Conservation (phyloP, 495 filamentous ascomycete species). For the Annulohypoxylon moriforme region DNA sequence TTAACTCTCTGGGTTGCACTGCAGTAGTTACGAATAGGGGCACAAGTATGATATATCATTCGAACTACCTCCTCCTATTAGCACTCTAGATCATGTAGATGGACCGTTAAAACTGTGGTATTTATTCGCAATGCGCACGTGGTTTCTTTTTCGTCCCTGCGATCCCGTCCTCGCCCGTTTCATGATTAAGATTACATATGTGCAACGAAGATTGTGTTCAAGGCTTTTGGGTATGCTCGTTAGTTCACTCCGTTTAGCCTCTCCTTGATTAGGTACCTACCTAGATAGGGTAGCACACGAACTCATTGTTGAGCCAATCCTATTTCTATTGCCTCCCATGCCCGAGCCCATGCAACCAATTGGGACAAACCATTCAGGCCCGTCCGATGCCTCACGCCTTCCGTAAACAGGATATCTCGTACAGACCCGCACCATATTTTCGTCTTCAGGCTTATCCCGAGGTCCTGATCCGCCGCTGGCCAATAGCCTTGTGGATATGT, state of each 20-base stretch:
- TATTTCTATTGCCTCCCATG: conserved; percentile 39
- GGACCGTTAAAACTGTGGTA: neutral
- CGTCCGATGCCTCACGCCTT: conserved; percentile 21
- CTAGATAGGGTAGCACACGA: conserved; percentile 2
- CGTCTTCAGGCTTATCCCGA: conserved; percentile 7
- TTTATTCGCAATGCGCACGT: neutral
- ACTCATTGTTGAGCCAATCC: conserved; percentile 23
- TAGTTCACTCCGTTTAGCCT: conserved; percentile 20
- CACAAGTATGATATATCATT: neutral
- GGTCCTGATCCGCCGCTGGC: neutral
- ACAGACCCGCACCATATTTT: conserved; percentile 28
- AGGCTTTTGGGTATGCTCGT: conserved; percentile 18
- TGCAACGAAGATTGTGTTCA: conserved; percentile 28
- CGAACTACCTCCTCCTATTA: neutral
- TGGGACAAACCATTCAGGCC: conserved; percentile 20
- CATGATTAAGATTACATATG: conserved; percentile 42
- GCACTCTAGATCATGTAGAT: neutral
- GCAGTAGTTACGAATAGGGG: neutral
- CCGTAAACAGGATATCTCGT: conserved; percentile 34
- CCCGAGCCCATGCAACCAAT: conserved; percentile 40
- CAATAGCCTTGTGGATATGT: neutral
- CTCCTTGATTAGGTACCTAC: neutral
- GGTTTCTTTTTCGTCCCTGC: neutral
- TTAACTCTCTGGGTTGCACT: neutral
- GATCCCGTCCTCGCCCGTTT: neutral